A percentile compares a stretch with the other conserved stretches of the same genome.
Evolutionary conservation across 176 grass and related monocot species (phyloP).

Genomic region (Oryza brachyantha): DNA sequence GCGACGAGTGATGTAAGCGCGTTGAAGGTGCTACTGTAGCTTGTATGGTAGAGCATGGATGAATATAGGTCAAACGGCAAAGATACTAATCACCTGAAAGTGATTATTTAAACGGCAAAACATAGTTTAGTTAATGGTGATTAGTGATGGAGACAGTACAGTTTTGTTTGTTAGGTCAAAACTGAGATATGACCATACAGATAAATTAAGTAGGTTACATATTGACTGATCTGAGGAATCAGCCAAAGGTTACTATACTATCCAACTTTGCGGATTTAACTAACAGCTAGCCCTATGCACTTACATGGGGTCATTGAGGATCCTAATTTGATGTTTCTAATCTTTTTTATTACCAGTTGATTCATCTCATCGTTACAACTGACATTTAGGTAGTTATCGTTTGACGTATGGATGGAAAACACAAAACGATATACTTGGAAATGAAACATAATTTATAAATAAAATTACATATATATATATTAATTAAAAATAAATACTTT

Average conservation of each 20-base stretch:
- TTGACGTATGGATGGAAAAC: too few species aligned
- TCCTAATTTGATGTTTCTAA: too few species aligned
- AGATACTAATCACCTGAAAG: not conserved
- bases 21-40: not conserved
- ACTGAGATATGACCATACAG: not conserved
- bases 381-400: too few species aligned
- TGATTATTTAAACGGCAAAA: not conserved
- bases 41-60: not conserved
- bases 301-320: too few species aligned
- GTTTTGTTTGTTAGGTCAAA: not conserved
- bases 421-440: too few species aligned
- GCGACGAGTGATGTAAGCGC: not conserved
- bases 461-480: too few species aligned
- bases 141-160: not conserved
- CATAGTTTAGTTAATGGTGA: not conserved
- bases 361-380: too few species aligned
- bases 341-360: too few species aligned
- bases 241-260: too few species aligned
- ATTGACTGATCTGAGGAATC: not conserved
- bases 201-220: not conserved
- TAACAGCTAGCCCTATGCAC: too few species aligned
- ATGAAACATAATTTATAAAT: too few species aligned
- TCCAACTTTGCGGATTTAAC: not conserved
- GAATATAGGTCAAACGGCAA: slow-evolving; percentile 4
- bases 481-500: too few species aligned